Evolutionary conservation across 2,329 filamentous ascomycete genomes (phyloP).

Genomic region (Xylogone sp.): DNA sequence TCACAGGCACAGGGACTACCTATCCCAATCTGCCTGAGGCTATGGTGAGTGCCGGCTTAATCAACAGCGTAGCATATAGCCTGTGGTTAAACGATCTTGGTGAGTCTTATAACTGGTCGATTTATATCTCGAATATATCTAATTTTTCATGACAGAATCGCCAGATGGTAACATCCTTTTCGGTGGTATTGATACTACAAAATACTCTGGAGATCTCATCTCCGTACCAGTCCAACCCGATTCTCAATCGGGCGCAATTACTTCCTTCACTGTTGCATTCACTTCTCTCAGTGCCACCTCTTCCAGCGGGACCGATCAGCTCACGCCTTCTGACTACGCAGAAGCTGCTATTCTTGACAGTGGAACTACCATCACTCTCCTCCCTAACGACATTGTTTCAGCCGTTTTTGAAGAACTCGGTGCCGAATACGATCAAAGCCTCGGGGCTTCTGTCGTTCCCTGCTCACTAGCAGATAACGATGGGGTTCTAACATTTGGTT

Average conservation of each 20-base stretch:
- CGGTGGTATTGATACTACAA: slow-evolving; percentile 38
- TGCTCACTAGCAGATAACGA: slow-evolving; percentile 31
- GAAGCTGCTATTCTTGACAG: slow-evolving; percentile 53
- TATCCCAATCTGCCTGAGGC: slow-evolving; percentile 12
- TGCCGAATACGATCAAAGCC: slow-evolving; percentile 36
- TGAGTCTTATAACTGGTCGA: slow-evolving; percentile 1
- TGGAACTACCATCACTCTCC: slow-evolving; percentile 59
- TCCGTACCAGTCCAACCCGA: slow-evolving; percentile 15
- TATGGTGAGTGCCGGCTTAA: slow-evolving; percentile 34
- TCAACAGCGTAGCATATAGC: slow-evolving; percentile 32
- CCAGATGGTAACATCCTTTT: slow-evolving; percentile 27
- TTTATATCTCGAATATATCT: neutral
- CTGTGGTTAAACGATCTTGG: slow-evolving; percentile 21
- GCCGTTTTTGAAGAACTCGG: slow-evolving; percentile 37
- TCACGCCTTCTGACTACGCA: slow-evolving; percentile 27
- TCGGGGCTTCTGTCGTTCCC: slow-evolving; percentile 42
- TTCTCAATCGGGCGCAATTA: neutral
- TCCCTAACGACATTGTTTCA: slow-evolving; percentile 51
- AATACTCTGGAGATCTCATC: slow-evolving; percentile 31
- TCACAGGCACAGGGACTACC: slow-evolving; percentile 30
- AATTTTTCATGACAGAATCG: neutral
- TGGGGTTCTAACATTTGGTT: slow-evolving; percentile 40
- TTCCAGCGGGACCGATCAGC: slow-evolving; percentile 5
- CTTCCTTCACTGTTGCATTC: slow-evolving; percentile 11
- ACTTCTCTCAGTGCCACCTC: slow-evolving; percentile 8